Conservation (phyloP, 1,139 yeast genomes). For the Magnusiomyces clavatus region DNA sequence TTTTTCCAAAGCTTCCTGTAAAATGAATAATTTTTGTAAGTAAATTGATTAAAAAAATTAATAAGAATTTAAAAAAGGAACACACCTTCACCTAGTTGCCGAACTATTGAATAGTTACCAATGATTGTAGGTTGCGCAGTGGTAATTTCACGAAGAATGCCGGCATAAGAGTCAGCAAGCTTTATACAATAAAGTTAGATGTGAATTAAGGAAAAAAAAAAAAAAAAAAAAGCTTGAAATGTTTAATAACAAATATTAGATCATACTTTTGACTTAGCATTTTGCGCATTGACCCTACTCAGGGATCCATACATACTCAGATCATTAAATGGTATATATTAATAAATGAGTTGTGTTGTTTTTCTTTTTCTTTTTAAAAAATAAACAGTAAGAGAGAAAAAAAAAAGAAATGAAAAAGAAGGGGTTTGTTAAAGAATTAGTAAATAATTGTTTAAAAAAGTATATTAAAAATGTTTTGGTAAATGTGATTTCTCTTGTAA, state of each 20-base stretch:
- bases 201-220: background rate
- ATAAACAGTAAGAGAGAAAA: too few species aligned
- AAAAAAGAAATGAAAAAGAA: too few species aligned
- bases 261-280: conserved; percentile 29
- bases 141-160: conserved; percentile 49
- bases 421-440: too few species aligned
- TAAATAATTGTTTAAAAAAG: too few species aligned
- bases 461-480: background rate
- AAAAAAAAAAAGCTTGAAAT: background rate
- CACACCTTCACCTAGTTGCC: conserved; percentile 67
- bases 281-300: conserved; percentile 25
- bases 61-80: conserved; percentile 1
- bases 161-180: conserved; percentile 58
- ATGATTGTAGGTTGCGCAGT: conserved; percentile 49
- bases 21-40: conserved; percentile 27
- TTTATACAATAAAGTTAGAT: conserved; percentile 13
- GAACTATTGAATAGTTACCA: conserved; percentile 66
- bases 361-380: too few species aligned
- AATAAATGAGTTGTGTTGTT: background rate
- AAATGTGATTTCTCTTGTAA: background rate
- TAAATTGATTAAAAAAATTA: background rate
- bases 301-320: conserved; percentile 25
- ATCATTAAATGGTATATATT: too few species aligned
- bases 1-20: conserved; percentile 67
- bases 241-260: background rate